Conservation (phyloP, 495 filamentous ascomycete species). For the Filosporella fistucella region DNA sequence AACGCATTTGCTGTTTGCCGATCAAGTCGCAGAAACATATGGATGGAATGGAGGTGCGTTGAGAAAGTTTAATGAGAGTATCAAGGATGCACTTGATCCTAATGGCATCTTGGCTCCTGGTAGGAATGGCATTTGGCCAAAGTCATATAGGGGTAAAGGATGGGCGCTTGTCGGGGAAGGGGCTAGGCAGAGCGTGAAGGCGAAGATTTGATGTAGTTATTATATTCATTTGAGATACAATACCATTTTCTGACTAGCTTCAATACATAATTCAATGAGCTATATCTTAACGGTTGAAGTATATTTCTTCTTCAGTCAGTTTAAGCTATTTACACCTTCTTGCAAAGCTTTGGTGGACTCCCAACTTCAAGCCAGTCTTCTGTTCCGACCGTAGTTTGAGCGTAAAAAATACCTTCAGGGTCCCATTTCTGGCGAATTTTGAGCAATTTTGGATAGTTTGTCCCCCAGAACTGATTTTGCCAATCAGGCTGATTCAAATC, state of each 20-base stretch:
- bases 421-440: not conserved
- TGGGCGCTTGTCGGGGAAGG: constrained; percentile 18
- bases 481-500: not conserved
- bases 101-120: constrained; percentile 55
- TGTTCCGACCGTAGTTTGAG: not conserved
- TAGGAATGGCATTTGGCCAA: constrained; percentile 52
- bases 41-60: constrained; percentile 45
- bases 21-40: constrained; percentile 56
- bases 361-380: not conserved
- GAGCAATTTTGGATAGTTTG: not conserved
- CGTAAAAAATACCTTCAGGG: not conserved
- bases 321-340: no score
- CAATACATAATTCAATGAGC: no score
- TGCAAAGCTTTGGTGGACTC: no score
- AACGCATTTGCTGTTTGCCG: constrained; percentile 49
- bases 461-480: not conserved
- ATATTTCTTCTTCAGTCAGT: no score
- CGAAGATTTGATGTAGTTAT: constrained; percentile 7
- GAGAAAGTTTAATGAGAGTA: constrained; percentile 48
- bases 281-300: no score
- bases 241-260: no score
- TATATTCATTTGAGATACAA: no score
- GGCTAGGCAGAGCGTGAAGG: constrained; percentile 3
- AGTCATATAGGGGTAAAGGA: constrained; percentile 32
- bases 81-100: constrained; percentile 56